Evolutionary conservation across 768 basidiomycete genomes (phyloP).

Genomic region (Leccinum subtestaceum): DNA sequence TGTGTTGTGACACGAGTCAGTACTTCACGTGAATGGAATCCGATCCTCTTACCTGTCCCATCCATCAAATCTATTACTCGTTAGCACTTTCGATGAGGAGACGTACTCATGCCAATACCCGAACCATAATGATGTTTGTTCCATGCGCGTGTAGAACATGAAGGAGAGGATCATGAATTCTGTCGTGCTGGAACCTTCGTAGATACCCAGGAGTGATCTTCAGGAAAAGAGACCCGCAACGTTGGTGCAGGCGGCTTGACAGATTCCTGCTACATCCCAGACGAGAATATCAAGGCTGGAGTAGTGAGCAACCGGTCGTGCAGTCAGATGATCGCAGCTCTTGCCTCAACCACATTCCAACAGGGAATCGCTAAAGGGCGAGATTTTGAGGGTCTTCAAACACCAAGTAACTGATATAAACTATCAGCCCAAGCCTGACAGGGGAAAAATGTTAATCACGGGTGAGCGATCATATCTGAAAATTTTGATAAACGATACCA

Average conservation of each 20-base stretch:
- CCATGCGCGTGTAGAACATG: conserved; percentile 75
- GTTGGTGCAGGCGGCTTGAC: conserved; percentile 69
- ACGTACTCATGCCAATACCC: conserved; percentile 70
- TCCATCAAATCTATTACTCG: conserved; percentile 62
- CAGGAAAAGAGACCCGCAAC: conserved; percentile 64
- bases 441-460: neutral
- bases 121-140: conserved; percentile 66
- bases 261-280: conserved; percentile 60
- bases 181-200: conserved; percentile 69
- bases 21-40: neutral
- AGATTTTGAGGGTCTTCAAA: conserved; percentile 78
- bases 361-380: conserved; percentile 68
- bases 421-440: conserved; percentile 69
- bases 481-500: conserved; percentile 39
- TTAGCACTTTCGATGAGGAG: neutral
- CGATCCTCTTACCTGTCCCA: conserved; percentile 49
- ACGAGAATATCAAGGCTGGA: conserved; percentile 62
- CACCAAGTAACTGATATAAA: conserved; percentile 65
- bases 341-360: conserved; percentile 80
- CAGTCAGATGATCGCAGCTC: conserved; percentile 5
- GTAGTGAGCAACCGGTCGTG: neutral
- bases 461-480: neutral
- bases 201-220: conserved; percentile 65
- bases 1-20: conserved; percentile 44
- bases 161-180: conserved; percentile 75